These are phyloP conservation scores for Leccinellum rugosiceps DNA, from an alignment of 768 basidiomycete species.

Conservation along the genomic window DNA sequence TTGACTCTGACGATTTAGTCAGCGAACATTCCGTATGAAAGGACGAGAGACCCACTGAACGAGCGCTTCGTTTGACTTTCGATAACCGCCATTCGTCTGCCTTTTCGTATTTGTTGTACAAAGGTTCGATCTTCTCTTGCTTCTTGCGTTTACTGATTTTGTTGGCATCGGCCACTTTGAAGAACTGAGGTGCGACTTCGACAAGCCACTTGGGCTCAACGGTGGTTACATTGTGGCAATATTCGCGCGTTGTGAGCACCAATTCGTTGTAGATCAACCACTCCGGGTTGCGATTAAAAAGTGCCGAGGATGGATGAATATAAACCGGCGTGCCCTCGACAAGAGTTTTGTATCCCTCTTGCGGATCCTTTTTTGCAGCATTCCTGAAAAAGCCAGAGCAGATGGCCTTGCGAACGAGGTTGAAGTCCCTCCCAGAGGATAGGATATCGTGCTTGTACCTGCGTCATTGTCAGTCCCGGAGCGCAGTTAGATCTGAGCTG, in stretches of 20 bases:
- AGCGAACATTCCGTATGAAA: slow-evolving; percentile 6
- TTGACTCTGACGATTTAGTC: slow-evolving; percentile 60
- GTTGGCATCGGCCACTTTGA: slow-evolving; percentile 96
- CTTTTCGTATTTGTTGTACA: slow-evolving; percentile 95
- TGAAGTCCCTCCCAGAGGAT: slow-evolving; percentile 90
- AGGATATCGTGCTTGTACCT: slow-evolving; percentile 97
- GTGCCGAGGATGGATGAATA: slow-evolving; percentile 93
- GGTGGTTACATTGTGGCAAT: slow-evolving; percentile 89
- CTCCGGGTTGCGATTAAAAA: slow-evolving; percentile 96
- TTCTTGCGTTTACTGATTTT: slow-evolving; percentile 96
- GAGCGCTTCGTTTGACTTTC: slow-evolving; percentile 86
- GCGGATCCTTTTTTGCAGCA: slow-evolving; percentile 97
- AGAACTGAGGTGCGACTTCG: slow-evolving; percentile 97
- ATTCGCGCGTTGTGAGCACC: slow-evolving; percentile 94
- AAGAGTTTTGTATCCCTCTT: slow-evolving; percentile 97
- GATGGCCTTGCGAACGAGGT: slow-evolving; percentile 89
- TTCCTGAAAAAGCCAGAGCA: slow-evolving; percentile 98
- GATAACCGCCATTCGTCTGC: slow-evolving; percentile 93
- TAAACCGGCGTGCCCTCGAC: slow-evolving; percentile 99
- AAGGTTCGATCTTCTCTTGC: slow-evolving; percentile 95
- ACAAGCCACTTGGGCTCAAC: slow-evolving; percentile 99
- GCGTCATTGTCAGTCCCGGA: slow-evolving; percentile 7
- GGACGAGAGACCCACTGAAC: slow-evolving; percentile 53
- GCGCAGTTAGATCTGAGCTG: background rate
- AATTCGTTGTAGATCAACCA: slow-evolving; percentile 96